These are phyloP conservation scores for Vitis hybrid DNA, from an alignment of 177 flowering plant species.

Conservation along the genomic window DNA sequence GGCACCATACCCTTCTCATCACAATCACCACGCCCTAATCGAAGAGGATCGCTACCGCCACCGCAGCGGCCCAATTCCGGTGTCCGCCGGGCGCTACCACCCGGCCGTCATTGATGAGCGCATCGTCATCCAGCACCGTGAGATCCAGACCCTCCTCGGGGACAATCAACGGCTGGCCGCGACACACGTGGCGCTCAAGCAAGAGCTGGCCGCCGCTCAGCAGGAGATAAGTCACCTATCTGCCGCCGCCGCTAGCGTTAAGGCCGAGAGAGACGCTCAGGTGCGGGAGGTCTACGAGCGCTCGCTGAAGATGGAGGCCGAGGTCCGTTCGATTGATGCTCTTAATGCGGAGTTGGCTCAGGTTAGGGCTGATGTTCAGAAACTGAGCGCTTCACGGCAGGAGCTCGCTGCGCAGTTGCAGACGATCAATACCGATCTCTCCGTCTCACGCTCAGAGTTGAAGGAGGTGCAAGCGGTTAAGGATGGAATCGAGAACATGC, in stretches of 20 bases:
- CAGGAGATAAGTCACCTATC: constrained; percentile 57
- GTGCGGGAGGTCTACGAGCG: constrained; percentile 61
- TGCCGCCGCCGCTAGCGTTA: constrained; percentile 37
- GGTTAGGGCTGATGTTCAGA: constrained; percentile 49
- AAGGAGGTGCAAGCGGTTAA: constrained; percentile 32
- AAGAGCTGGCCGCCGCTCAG: constrained; percentile 54
- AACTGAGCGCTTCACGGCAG: constrained; percentile 27
- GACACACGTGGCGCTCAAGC: constrained; percentile 68
- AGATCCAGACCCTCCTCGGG: constrained; percentile 59
- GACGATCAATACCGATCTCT: constrained; percentile 36
- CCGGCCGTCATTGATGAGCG: constrained; percentile 46
- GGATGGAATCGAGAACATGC: constrained; percentile 50
- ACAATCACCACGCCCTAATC: constrained; percentile 8
- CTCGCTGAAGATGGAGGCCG: constrained; percentile 58
- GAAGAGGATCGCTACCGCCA: constrained; percentile 22
- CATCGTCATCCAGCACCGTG: constrained; percentile 40
- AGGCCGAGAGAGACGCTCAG: constrained; percentile 61
- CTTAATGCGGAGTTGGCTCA: constrained; percentile 45
- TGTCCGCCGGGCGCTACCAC: constrained; percentile 7
- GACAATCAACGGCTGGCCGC: constrained; percentile 76
- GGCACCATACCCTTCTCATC: neutral
- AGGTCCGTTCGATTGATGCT: constrained; percentile 41
- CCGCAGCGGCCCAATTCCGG: neutral
- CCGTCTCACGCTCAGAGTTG: constrained; percentile 27
- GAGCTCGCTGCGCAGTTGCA: constrained; percentile 43